phyloP scores from a whole-genome alignment of 2,329 filamentous ascomycete genomes.

The Zymoseptoria pseudotritici region DNA sequence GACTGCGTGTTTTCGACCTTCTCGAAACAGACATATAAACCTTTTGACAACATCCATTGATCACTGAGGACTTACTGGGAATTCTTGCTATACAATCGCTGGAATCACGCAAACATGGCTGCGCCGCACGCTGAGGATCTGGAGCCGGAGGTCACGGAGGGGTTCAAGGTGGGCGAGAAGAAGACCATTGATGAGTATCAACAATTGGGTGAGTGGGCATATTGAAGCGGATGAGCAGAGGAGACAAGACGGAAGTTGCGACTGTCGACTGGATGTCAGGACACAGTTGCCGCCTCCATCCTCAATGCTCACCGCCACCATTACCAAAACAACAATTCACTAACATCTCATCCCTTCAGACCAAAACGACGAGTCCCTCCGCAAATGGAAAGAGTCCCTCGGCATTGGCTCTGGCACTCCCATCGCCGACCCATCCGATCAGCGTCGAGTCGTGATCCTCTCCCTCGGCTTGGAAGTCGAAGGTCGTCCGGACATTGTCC shows the following conservation, averaged over 20 bases:
- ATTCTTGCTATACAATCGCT: neutral
- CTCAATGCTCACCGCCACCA: neutral
- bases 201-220: conserved; percentile 55
- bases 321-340: neutral
- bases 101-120: conserved; percentile 24
- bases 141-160: conserved; percentile 78
- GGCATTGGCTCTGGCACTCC: conserved; percentile 61
- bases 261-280: neutral
- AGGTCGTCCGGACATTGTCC: conserved; percentile 75
- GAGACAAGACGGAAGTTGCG: neutral
- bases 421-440: conserved; percentile 57
- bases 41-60: neutral
- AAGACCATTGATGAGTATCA: conserved; percentile 94
- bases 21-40: neutral
- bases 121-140: conserved; percentile 63
- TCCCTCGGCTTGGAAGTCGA: conserved; percentile 78
- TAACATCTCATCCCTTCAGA: conserved; percentile 36
- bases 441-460: conserved; percentile 86
- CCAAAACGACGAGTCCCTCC: conserved; percentile 80
- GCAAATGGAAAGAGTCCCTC: conserved; percentile 95
- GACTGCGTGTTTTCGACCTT: neutral
- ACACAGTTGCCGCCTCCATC: too few relatives aligned
- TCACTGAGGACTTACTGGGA: neutral
- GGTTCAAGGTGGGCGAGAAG: conserved; percentile 98
- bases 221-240: neutral